These are phyloP conservation scores for Kurtzmaniella quercitrusa DNA, from an alignment of 1,139 yeast genomes.

Conservation along the genomic window DNA sequence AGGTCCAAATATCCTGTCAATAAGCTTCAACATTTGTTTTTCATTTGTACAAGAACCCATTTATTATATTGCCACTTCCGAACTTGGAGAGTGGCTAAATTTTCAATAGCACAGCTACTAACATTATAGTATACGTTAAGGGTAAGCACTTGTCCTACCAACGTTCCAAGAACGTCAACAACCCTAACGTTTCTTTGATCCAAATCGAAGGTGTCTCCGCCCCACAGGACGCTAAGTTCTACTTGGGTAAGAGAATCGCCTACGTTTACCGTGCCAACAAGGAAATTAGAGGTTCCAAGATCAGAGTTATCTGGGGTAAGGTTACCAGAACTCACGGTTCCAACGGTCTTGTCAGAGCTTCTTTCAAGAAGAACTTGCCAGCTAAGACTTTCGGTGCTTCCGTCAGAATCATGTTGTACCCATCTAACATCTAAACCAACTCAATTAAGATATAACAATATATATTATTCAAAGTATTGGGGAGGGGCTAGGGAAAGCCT, in stretches of 20 bases:
- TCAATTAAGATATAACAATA: constrained; percentile 7
- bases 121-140: constrained; percentile 91
- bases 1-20: no score
- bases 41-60: no score
- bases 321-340: constrained; percentile 98
- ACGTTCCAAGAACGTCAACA: constrained; percentile 97
- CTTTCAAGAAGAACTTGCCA: constrained; percentile 98
- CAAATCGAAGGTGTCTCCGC: constrained; percentile 93
- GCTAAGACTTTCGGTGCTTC: constrained; percentile 99
- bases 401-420: constrained; percentile 99
- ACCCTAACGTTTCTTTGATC: constrained; percentile 96
- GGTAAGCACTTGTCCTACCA: constrained; percentile 99
- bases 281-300: constrained; percentile 97
- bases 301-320: constrained; percentile 99
- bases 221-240: constrained; percentile 95
- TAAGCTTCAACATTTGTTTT: no score
- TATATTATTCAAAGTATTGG: constrained; percentile 12
- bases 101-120: constrained; percentile 29
- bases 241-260: constrained; percentile 99
- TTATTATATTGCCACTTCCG: neutral
- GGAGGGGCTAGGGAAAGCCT: constrained; percentile 8
- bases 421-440: constrained; percentile 87
- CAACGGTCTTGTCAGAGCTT: constrained; percentile 98
- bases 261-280: constrained; percentile 98
- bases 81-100: neutral